Percentiles rank a stretch among this genome's conserved stretches.
These are phyloP conservation scores for Lichtheimia ornata DNA, from an alignment of 371 early-diverging fungal genomes.

Conservation along the genomic window DNA sequence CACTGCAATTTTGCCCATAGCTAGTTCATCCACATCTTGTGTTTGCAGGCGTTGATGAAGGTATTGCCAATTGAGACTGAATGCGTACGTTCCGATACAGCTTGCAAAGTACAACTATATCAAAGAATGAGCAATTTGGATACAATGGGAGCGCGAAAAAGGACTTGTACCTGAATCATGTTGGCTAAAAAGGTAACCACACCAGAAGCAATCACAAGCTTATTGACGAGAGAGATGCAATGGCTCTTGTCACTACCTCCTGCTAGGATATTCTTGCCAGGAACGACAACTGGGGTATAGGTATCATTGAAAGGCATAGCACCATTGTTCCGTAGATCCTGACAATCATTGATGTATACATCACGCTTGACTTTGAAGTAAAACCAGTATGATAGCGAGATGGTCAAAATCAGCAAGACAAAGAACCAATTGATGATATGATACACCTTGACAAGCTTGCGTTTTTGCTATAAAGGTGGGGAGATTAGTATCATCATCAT, in stretches of 20 bases:
- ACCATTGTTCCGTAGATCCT: slow-evolving; percentile 23
- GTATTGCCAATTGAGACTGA: slow-evolving; percentile 18
- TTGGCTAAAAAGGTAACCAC: slow-evolving; percentile 32
- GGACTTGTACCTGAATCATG: slow-evolving; percentile 32
- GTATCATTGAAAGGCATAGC: slow-evolving; percentile 10
- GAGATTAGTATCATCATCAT: neutral
- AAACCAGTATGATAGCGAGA: slow-evolving; percentile 32
- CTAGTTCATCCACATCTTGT: slow-evolving; percentile 13
- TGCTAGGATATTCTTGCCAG: slow-evolving; percentile 31
- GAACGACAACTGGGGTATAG: slow-evolving; percentile 27
- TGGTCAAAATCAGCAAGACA: slow-evolving; percentile 31
- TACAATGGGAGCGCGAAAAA: neutral
- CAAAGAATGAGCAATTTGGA: neutral
- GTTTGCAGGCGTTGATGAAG: slow-evolving; percentile 15
- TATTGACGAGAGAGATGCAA: slow-evolving; percentile 26
- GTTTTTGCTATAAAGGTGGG: slow-evolving; percentile 23
- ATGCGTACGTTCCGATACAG: slow-evolving; percentile 18
- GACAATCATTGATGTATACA: slow-evolving; percentile 36
- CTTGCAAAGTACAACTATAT: slow-evolving; percentile 16
- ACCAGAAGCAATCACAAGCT: slow-evolving; percentile 30
- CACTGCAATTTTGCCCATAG: neutral
- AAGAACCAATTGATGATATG: slow-evolving; percentile 45
- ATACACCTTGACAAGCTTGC: slow-evolving; percentile 32
- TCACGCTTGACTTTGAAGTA: slow-evolving; percentile 38
- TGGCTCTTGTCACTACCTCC: slow-evolving; percentile 36